Evolutionary conservation across 75 land plant genomes (phyloP).

Genomic region (Pinus tabuliformis): DNA sequence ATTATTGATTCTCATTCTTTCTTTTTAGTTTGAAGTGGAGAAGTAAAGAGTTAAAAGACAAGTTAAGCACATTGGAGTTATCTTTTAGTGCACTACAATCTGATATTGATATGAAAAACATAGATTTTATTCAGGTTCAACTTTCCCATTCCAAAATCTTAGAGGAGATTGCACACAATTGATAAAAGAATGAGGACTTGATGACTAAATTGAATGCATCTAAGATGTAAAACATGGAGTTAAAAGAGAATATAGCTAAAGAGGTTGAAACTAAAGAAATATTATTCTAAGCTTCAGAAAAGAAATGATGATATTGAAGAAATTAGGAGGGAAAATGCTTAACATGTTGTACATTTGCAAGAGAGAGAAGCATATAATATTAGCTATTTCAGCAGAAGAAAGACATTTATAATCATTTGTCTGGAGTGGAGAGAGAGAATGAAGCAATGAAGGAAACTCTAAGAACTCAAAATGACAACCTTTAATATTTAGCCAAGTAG

Average conservation of each 20-base stretch:
- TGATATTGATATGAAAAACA: conserved; percentile 21
- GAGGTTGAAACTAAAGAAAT: not conserved
- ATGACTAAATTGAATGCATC: conserved; percentile 10
- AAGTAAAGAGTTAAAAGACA: conserved; percentile 17
- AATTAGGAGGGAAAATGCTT: conserved; percentile 2
- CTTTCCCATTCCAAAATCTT: conserved; percentile 17
- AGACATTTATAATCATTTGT: not conserved
- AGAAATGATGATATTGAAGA: conserved; percentile 12
- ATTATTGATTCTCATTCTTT: too few species aligned
- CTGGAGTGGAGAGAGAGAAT: conserved; percentile 3
- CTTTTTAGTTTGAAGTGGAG: too few species aligned
- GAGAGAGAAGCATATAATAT: conserved; percentile 11
- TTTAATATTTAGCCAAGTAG: not conserved
- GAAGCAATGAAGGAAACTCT: conserved; percentile 6
- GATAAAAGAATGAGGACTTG: conserved; percentile 6
- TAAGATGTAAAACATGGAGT: conserved; percentile 22
- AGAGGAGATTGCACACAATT: conserved; percentile 23
- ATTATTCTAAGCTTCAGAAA: conserved; percentile 9
- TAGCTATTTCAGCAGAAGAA: not conserved
- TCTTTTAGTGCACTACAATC: conserved; percentile 14
- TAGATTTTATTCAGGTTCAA: conserved; percentile 17
- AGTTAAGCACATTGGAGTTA: conserved; percentile 18
- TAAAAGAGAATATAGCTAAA: conserved; percentile 4
- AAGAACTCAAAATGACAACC: not conserved
- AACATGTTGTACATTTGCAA: conserved; percentile 2